Percentiles rank a stretch among this genome's conserved stretches.
Evolutionary conservation across 805 yeast species (phyloP).

Genomic region (Yarrowia sp.): DNA sequence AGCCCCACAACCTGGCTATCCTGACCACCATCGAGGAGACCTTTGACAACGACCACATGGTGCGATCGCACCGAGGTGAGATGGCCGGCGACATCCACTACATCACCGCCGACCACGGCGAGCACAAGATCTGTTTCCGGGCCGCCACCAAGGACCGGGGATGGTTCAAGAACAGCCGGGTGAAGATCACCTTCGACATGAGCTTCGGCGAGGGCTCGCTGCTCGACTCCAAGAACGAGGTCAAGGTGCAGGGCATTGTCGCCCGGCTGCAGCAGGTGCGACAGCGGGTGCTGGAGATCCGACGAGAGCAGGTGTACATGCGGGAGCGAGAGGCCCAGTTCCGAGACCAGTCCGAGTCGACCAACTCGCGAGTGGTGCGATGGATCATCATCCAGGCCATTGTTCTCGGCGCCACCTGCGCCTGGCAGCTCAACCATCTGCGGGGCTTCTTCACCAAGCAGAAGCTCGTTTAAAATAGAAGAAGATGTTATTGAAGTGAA

Average conservation of each 20-base stretch:
- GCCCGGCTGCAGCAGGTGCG: slow-evolving; percentile 64
- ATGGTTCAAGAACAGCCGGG: slow-evolving; percentile 65
- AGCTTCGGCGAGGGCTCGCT: slow-evolving; percentile 70
- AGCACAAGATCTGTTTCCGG: slow-evolving; percentile 81
- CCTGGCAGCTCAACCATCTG: slow-evolving; percentile 77
- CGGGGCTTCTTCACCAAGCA: slow-evolving; percentile 86
- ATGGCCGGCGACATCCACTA: slow-evolving; percentile 75
- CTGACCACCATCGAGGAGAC: slow-evolving; percentile 79
- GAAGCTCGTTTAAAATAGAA: slow-evolving; percentile 65
- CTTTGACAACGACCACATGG: slow-evolving; percentile 83
- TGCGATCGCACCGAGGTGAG: slow-evolving; percentile 67
- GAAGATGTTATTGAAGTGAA: slow-evolving; percentile 4
- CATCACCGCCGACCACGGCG: slow-evolving; percentile 83
- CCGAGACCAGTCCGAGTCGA: slow-evolving; percentile 77
- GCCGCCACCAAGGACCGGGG: slow-evolving; percentile 56
- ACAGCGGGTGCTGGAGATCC: slow-evolving; percentile 63
- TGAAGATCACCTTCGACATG: slow-evolving; percentile 77
- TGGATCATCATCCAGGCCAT: slow-evolving; percentile 78
- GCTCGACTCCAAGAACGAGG: slow-evolving; percentile 67
- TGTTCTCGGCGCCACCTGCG: slow-evolving; percentile 72
- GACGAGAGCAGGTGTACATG: slow-evolving; percentile 69
- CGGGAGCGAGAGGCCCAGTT: slow-evolving; percentile 72
- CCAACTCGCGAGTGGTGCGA: slow-evolving; percentile 72
- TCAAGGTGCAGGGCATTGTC: slow-evolving; percentile 60
- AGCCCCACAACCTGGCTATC: slow-evolving; percentile 60